A percentile compares a stretch with the other conserved stretches of the same genome.
phyloP scores from a whole-genome alignment of 371 early-diverging fungal species.

The Mortierella sp. region DNA sequence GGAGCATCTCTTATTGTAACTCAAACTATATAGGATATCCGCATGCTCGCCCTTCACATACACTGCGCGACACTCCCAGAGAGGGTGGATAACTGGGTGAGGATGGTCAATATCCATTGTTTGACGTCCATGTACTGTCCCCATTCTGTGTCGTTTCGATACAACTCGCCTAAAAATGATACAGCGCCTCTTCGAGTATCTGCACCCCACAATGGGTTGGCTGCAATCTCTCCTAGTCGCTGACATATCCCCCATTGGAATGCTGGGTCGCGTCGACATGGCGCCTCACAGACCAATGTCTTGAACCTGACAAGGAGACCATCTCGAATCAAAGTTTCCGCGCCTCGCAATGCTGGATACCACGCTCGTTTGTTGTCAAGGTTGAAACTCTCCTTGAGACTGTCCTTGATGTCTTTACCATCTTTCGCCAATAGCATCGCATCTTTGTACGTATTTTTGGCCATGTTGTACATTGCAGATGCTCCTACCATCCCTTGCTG shows the following conservation, averaged over 20 bases:
- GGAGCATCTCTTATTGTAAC: no score
- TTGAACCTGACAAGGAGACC: not conserved
- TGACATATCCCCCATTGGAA: constrained; percentile 4
- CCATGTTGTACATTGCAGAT: no score
- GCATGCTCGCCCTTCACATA: not conserved
- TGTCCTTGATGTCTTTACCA: not conserved
- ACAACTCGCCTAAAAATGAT: constrained; percentile 1
- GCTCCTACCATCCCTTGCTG: no score
- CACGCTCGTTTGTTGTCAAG: not conserved
- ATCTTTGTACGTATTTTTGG: no score
- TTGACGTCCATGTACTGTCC: not conserved
- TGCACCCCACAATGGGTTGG: not conserved
- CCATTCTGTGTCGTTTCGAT: constrained; percentile 2
- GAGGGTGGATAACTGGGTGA: not conserved
- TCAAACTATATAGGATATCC: no score
- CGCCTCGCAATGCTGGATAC: constrained; percentile 1
- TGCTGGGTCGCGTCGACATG: not conserved
- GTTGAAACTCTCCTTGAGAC: not conserved
- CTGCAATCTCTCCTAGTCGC: constrained; percentile 4
- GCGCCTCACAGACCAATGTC: not conserved
- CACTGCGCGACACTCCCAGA: not conserved
- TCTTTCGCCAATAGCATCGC: not conserved
- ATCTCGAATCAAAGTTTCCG: not conserved
- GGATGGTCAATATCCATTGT: not conserved
- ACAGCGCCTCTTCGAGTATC: constrained; percentile 4